These are phyloP conservation scores for Crotalaria pallida DNA, from an alignment of 306 rosid species.

Conservation along the genomic window DNA sequence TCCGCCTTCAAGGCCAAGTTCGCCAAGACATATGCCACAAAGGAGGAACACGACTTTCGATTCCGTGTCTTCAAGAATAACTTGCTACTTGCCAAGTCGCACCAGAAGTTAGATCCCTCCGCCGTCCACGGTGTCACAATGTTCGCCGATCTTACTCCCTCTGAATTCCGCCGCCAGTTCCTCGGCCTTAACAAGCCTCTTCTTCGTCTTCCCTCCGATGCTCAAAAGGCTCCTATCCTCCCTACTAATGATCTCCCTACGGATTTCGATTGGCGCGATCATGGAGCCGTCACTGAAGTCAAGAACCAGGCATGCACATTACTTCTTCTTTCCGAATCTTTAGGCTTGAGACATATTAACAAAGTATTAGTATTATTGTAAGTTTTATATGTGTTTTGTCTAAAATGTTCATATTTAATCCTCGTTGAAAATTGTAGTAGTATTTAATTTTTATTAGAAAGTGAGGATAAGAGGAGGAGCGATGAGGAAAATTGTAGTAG, in stretches of 20 bases:
- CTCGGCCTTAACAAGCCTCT: conserved; percentile 66
- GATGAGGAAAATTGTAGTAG: too few species aligned
- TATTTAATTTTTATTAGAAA: too few species aligned
- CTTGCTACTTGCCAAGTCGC: conserved; percentile 52
- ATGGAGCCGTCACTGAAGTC: conserved; percentile 65
- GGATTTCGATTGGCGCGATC: conserved; percentile 87
- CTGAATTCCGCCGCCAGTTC: conserved; percentile 52
- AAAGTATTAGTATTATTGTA: too few species aligned
- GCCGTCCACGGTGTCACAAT: conserved; percentile 78
- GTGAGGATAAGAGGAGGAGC: too few species aligned
- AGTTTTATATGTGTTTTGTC: too few species aligned
- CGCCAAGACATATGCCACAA: conserved; percentile 44
- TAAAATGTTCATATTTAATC: too few species aligned
- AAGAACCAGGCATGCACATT: conserved; percentile 55
- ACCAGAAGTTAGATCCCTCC: conserved; percentile 63
- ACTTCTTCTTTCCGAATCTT: too few species aligned
- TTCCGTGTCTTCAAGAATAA: conserved; percentile 59
- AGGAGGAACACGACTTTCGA: conserved; percentile 65
- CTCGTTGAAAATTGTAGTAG: too few species aligned
- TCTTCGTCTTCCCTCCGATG: conserved; percentile 54
- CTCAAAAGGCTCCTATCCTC: conserved; percentile 67
- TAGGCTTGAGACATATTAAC: too few species aligned
- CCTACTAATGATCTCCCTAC: conserved; percentile 62
- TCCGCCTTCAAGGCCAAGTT: conserved; percentile 57
- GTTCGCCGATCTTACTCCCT: conserved; percentile 79